Evolutionary conservation across 306 rosid genomes (phyloP).

Genomic region (Fragaria nilgerrensis): DNA sequence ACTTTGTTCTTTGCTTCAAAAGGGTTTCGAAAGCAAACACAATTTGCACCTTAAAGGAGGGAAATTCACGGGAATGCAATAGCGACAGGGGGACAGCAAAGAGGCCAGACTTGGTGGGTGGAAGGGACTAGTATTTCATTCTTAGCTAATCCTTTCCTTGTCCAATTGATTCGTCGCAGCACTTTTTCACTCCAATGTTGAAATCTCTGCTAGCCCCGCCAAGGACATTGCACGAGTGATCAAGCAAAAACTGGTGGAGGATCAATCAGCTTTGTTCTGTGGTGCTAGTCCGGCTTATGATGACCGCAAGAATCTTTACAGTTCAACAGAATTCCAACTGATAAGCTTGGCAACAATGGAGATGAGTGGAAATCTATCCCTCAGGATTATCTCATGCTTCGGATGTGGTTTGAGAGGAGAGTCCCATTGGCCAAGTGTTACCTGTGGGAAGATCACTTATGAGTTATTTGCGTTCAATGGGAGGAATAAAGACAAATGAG

Average conservation of each 20-base stretch:
- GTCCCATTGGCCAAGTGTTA: constrained; percentile 77
- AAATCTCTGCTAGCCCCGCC: constrained; percentile 77
- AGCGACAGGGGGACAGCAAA: constrained; percentile 70
- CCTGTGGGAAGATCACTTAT: constrained; percentile 78
- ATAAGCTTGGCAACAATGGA: constrained; percentile 80
- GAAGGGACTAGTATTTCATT: constrained; percentile 68
- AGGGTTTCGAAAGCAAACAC: constrained; percentile 42
- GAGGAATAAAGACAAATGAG: constrained; percentile 85
- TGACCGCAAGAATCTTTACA: constrained; percentile 87
- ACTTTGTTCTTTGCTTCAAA: constrained; percentile 43
- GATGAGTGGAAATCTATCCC: constrained; percentile 90
- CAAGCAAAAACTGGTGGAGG: constrained; percentile 67
- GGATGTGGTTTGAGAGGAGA: constrained; percentile 91
- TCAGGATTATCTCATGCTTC: constrained; percentile 96
- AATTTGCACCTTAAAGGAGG: constrained; percentile 45
- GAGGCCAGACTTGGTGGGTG: constrained; percentile 91
- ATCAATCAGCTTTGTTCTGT: constrained; percentile 53
- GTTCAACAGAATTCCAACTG: constrained; percentile 72
- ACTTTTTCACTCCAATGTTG: constrained; percentile 88
- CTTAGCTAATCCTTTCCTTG: constrained; percentile 88
- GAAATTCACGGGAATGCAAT: constrained; percentile 41
- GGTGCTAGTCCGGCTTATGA: constrained; percentile 83
- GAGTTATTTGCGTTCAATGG: constrained; percentile 56
- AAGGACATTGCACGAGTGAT: constrained; percentile 74
- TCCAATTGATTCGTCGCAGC: constrained; percentile 67